A percentile compares a stretch with the other conserved stretches of the same genome.
Evolutionary conservation across 2,329 filamentous ascomycete species (phyloP).

Genomic region (Fusarium sp.): DNA sequence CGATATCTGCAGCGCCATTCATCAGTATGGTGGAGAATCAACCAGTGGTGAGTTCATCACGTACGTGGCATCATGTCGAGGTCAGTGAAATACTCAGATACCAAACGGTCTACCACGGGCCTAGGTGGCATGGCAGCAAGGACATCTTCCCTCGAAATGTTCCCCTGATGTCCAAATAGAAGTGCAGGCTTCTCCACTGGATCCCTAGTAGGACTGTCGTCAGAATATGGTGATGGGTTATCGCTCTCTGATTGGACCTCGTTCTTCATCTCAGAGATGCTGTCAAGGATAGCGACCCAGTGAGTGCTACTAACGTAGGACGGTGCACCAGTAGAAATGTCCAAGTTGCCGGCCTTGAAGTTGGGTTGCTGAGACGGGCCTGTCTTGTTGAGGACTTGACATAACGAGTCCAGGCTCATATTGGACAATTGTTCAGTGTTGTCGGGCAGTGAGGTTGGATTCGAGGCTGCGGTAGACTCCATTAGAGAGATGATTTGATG

Average conservation of each 20-base stretch:
- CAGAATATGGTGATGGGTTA: not conserved
- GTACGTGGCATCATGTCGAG: constrained; percentile 5
- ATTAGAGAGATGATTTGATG: not conserved
- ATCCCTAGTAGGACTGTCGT: not conserved
- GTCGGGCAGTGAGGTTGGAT: not conserved
- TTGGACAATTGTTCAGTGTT: not conserved
- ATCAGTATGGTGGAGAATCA: too few relatives aligned
- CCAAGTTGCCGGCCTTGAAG: not conserved
- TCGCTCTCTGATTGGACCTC: not conserved
- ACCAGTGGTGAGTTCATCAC: not conserved
- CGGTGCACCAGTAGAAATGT: not conserved
- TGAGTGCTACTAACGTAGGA: constrained; percentile 9
- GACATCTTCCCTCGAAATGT: not conserved
- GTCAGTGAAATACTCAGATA: constrained; percentile 11
- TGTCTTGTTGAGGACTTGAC: not conserved
- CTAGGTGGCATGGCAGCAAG: constrained; percentile 2
- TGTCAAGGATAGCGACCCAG: constrained; percentile 7
- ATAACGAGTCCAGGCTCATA: not conserved
- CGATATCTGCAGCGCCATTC: not conserved
- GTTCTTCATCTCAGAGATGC: constrained; percentile 12
- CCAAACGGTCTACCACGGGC: constrained; percentile 1
- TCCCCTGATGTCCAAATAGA: not conserved
- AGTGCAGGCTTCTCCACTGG: not conserved
- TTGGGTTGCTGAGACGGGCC: not conserved
- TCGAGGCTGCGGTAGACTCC: not conserved